phyloP scores from a whole-genome alignment of 768 basidiomycete genomes.

The Podaxis carcinomalis region DNA sequence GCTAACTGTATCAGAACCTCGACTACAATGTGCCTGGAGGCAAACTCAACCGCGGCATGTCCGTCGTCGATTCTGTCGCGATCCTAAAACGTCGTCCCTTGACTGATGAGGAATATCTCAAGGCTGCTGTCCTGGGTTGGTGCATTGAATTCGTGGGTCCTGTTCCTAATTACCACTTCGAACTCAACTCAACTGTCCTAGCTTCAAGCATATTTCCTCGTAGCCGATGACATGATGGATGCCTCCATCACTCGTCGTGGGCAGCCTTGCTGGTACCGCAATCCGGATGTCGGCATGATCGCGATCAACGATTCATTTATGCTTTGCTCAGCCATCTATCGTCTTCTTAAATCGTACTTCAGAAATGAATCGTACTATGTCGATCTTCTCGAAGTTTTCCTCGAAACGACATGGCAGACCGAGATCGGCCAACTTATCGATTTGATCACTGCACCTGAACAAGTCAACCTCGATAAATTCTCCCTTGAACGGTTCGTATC shows the following conservation, averaged over 20 bases:
- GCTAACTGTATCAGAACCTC: conserved; percentile 51
- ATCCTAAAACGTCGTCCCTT: conserved; percentile 73
- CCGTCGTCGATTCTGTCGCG: conserved; percentile 89
- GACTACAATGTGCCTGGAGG: conserved; percentile 95
- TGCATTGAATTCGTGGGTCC: conserved; percentile 87
- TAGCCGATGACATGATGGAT: conserved; percentile 98
- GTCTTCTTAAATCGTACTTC: conserved; percentile 63
- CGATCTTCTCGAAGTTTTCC: conserved; percentile 88
- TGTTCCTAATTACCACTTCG: not conserved
- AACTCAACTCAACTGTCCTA: conserved; percentile 21
- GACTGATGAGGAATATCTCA: conserved; percentile 82
- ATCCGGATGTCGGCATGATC: conserved; percentile 63
- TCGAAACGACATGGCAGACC: conserved; percentile 86
- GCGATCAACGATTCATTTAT: conserved; percentile 97
- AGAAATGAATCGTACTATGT: conserved; percentile 70
- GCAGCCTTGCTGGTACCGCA: conserved; percentile 92
- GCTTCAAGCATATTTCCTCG: conserved; percentile 98
- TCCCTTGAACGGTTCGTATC: conserved; percentile 69
- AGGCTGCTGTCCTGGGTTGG: conserved; percentile 90
- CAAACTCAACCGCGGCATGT: conserved; percentile 95
- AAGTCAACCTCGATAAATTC: conserved; percentile 87
- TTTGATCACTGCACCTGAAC: conserved; percentile 92
- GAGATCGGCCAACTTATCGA: conserved; percentile 97
- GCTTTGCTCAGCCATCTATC: conserved; percentile 93
- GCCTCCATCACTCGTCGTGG: conserved; percentile 86